Base-by-base conservation (phyloP, 169 alveolate genomes). In the Neospora caninum region DNA sequence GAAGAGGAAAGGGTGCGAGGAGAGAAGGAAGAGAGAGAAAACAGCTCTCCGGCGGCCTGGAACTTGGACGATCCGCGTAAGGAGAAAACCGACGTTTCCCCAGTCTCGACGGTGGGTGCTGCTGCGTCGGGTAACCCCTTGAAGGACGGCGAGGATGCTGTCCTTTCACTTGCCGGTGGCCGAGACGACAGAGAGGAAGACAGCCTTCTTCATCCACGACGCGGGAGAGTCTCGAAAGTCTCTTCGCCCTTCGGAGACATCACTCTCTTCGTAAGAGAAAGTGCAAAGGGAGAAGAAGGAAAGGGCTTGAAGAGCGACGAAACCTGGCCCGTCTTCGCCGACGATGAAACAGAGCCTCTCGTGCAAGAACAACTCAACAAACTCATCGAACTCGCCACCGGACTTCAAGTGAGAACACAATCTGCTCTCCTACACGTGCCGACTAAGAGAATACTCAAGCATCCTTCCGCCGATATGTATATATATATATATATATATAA, bases 261-360 rank as follows among this genome's bases (percentile, higher is more conserved):
- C 38, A 88, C 73, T 45, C 93, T 94, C 94, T 91, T 64, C 38
- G 94, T 82, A n/a, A 92, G 83, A 31, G 80, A 43, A 67, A 58
- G 92, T 31, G 2, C 34, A 27, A 43, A 91, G 39, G 91, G 89
- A 10, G 93, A 84, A 22, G 93, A 92, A 41, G 89, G 89, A 36
- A 78, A 10, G n/a, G 91, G 83, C 2, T 27, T 0, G n/a, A 49
- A 9, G 31, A 13, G 22, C 39, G 91, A 80, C 25, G 91, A 91
- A 31, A 39, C 58, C n/a, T 94, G 94, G 93, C 96, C 94, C 31
- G 69, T 94, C 29, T 94, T 94, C 36, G 94, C 96, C 13, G 94
- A 94, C 38, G 96, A 94, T 54, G 94, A 70, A 43, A 92, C 92
- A 10, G 94, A 94, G 80, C 94, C 94, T 16, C 91, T 84, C 29